Evolutionary conservation across 2,329 filamentous ascomycete genomes (phyloP), one percentile per base, ranked within the genome.

Genomic region (Colletotrichum cereale): DNA sequence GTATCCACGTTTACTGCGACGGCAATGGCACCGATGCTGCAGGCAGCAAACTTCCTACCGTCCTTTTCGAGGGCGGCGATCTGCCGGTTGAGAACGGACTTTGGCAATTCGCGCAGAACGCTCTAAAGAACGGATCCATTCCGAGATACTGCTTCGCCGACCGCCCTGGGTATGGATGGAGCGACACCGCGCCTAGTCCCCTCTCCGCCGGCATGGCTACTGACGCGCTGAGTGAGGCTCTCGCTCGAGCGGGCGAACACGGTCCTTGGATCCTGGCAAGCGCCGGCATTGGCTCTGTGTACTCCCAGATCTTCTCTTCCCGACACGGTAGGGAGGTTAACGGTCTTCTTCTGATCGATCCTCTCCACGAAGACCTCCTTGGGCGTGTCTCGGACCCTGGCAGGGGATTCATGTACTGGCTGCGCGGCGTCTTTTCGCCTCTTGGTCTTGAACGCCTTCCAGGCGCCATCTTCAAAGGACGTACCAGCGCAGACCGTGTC

Each of bases 71-170:
- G 79, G 94, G 91, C 3, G 95, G 94, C 24, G 93, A 97, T 77
- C 84, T 88, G 29, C 91, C 96, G 0, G 91, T 94, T 21, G 95
- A 97, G 79, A 85, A 93, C 75, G 90, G 92, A 8, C 86, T 99
- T 66, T 92, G 95, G 83, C 88, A 91, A 65, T 94, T 97, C 83
- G 93, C 94, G 14, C 90, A 95, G 71, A 86, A 90, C 66, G 91
- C 93, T 1, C 85, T 95, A 74, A 86, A 90, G 74, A 96, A 96
- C 76, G 93, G 94, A 48, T 93, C 92, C 56, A 96, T 99, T 76
- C 85, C 86, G 67, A 91, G 96, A 71, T 98, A 97, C 84, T 99
- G 96, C 86, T 98, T 97, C 81, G 95, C 94, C 79, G 96, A 99
- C 79, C 92, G 96, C 29, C 96, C 96, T 0, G 96, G 96, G 1